phyloP scores from a whole-genome alignment of 495 filamentous ascomycete genomes.

The Penicillium macrosclerotiorum region DNA sequence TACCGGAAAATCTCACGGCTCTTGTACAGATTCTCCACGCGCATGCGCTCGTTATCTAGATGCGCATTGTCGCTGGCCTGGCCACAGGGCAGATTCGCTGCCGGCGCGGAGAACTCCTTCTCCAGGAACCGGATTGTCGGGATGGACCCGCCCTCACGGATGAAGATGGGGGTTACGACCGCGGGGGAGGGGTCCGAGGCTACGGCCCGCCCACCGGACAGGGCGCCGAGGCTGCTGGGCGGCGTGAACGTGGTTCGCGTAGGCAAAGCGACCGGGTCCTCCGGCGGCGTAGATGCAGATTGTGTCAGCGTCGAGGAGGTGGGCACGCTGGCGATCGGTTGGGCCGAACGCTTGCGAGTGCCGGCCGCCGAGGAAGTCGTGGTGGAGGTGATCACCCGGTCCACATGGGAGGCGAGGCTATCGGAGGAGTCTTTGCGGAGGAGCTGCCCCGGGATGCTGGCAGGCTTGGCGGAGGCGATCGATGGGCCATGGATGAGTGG shows the following conservation, averaged over 20 bases:
- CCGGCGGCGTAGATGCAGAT: conserved; percentile 29
- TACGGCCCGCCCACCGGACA: neutral
- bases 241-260: conserved; percentile 24
- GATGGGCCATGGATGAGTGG: conserved; percentile 13
- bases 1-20: conserved; percentile 86
- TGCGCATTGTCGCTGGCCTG: conserved; percentile 94
- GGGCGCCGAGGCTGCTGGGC: neutral
- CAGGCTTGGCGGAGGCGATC: conserved; percentile 12
- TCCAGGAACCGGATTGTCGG: conserved; percentile 91
- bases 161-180: conserved; percentile 64
- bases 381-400: conserved; percentile 45
- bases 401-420: conserved; percentile 46
- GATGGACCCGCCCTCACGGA: conserved; percentile 92
- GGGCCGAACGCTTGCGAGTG: conserved; percentile 35
- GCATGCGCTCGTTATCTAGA: conserved; percentile 88
- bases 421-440: conserved; percentile 42
- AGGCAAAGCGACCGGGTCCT: conserved; percentile 12
- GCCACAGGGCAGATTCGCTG: conserved; percentile 90
- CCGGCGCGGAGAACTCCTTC: conserved; percentile 89
- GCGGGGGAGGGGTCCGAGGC: neutral
- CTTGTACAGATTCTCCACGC: conserved; percentile 84
- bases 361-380: conserved; percentile 39
- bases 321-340: conserved; percentile 40
- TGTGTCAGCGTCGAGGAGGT: conserved; percentile 59
- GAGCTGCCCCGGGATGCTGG: conserved; percentile 16